phyloP scores from a whole-genome alignment of 306 rosid genomes.

The Senna tora region DNA sequence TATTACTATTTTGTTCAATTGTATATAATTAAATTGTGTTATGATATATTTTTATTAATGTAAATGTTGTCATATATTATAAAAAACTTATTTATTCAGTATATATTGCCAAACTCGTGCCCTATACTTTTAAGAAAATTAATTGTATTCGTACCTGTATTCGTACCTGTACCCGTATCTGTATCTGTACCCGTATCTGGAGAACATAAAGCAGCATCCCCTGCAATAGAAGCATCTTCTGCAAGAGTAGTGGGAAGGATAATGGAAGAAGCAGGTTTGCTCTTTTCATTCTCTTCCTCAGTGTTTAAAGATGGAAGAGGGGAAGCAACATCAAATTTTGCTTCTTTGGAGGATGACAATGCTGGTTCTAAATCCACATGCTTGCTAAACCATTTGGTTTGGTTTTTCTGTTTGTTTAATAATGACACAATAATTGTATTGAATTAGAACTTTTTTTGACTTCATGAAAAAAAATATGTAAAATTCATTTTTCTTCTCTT shows the following conservation, averaged over 20 bases:
- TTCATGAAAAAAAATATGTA: background rate
- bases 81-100: too few species aligned
- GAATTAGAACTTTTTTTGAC: conserved; percentile 21
- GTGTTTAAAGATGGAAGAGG: conserved; percentile 44
- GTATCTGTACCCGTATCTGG: too few species aligned
- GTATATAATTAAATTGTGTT: too few species aligned
- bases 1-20: too few species aligned
- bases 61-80: too few species aligned
- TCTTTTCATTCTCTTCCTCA: conserved; percentile 59
- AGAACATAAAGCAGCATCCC: too few species aligned
- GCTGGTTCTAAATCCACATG: conserved; percentile 36
- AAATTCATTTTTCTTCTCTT: background rate
- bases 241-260: conserved; percentile 64
- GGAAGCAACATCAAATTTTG: conserved; percentile 39
- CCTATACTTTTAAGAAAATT: too few species aligned
- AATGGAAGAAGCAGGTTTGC: conserved; percentile 69
- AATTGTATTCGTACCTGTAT: too few species aligned
- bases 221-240: conserved; percentile 70
- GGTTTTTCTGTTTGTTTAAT: conserved; percentile 49
- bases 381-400: conserved; percentile 64
- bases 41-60: too few species aligned
- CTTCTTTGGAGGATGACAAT: conserved; percentile 25
- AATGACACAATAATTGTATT: background rate
- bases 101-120: too few species aligned
- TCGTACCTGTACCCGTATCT: too few species aligned